Conservation (phyloP, 176 grass and related monocot species). For the Cymbopogon citratus region DNA sequence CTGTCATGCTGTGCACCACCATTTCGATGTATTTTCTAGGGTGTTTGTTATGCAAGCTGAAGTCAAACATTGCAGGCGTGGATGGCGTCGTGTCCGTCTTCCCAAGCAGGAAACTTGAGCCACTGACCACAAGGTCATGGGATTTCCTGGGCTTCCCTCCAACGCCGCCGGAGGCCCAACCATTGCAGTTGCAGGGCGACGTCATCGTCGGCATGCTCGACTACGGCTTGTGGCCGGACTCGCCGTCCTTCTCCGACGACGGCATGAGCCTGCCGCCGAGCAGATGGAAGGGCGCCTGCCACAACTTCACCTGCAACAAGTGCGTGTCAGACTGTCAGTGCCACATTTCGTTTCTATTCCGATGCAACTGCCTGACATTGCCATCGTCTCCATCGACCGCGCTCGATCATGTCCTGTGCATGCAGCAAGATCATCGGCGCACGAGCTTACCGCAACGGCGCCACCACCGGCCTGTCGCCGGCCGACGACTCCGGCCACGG, state of each 20-base stretch:
- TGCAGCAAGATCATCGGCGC: background rate
- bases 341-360: no score
- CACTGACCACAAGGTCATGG: conserved; percentile 46
- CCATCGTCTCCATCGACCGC: background rate
- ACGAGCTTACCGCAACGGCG: background rate
- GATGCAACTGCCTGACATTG: no score
- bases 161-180: background rate
- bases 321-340: background rate
- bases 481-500: background rate
- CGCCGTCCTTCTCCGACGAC: conserved; percentile 37
- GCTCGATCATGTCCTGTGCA: background rate
- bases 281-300: conserved; percentile 33
- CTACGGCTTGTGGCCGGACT: conserved; percentile 43
- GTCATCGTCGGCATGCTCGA: conserved; percentile 48
- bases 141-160: conserved; percentile 35
- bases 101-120: background rate
- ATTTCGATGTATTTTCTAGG: no score
- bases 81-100: conserved; percentile 34
- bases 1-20: no score
- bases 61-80: background rate
- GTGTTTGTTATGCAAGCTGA: no score
- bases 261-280: conserved; percentile 27
- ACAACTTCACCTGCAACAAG: background rate
- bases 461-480: background rate
- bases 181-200: conserved; percentile 27